phyloP scores from a whole-genome alignment of 371 early-diverging fungal genomes.

The Rhizopus arrhizus region DNA sequence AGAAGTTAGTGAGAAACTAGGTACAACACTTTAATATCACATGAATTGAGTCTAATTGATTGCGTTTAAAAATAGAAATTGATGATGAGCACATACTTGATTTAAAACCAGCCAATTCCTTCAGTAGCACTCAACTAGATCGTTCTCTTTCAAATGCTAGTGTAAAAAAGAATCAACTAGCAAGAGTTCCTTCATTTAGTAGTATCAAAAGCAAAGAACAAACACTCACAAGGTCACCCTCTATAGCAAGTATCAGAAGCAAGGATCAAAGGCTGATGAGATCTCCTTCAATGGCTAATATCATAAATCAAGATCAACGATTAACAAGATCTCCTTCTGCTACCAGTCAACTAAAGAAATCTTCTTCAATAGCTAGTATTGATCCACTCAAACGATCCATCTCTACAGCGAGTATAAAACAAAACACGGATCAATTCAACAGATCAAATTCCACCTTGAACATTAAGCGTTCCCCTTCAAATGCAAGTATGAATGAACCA shows the following conservation, averaged over 20 bases:
- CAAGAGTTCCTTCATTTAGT: too few relatives aligned
- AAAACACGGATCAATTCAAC: neutral
- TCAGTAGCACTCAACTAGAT: too few relatives aligned
- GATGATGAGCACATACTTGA: neutral
- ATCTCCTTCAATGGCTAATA: neutral
- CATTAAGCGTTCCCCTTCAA: constrained; percentile 12
- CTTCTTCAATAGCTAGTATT: neutral
- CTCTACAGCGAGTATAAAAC: constrained; percentile 16
- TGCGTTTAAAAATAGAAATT: neutral
- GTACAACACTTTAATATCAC: neutral
- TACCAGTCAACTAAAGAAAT: neutral
- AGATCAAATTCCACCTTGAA: too few relatives aligned
- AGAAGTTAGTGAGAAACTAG: neutral
- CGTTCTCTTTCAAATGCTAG: too few relatives aligned
- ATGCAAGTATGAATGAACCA: constrained; percentile 16
- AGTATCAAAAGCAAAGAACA: too few relatives aligned
- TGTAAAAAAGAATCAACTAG: too few relatives aligned
- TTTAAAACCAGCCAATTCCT: neutral
- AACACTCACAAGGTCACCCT: too few relatives aligned
- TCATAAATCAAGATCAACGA: neutral
- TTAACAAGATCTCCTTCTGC: neutral
- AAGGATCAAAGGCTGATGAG: neutral
- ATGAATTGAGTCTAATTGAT: too few relatives aligned
- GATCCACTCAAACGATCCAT: constrained; percentile 12
- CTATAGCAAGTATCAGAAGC: too few relatives aligned